Percentiles rank a stretch among this genome's conserved stretches.
These are phyloP conservation scores for Cystobasidium pallidum DNA, from an alignment of 1,284 basidiomycete species.

Conservation along the genomic window DNA sequence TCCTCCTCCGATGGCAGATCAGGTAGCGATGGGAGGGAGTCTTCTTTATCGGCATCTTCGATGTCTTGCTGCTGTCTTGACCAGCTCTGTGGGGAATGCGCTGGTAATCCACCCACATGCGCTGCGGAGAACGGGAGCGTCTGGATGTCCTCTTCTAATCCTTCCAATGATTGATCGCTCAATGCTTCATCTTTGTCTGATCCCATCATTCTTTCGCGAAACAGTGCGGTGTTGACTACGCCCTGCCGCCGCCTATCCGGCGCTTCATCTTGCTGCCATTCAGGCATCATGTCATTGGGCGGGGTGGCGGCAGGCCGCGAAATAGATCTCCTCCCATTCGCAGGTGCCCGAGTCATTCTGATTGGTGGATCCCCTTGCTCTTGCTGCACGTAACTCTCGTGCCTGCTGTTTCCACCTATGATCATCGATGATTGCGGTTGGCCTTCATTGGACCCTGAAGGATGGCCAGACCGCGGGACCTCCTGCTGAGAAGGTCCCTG, in stretches of 20 bases:
- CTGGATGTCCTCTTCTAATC: not conserved
- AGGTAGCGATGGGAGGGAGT: constrained; percentile 1
- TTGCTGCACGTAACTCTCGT: not conserved
- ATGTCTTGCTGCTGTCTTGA: constrained; percentile 1
- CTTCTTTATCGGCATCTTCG: not conserved
- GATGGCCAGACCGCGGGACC: not conserved
- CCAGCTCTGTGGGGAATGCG: not conserved
- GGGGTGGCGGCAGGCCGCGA: not conserved
- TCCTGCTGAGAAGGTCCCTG: not conserved
- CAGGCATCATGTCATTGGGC: not conserved
- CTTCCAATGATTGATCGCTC: no score
- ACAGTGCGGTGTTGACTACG: not conserved
- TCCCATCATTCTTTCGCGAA: constrained; percentile 8
- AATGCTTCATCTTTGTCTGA: not conserved
- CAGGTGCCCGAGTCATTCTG: no score
- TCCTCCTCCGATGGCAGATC: constrained; percentile 19
- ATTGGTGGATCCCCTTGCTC: no score
- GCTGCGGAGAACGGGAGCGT: not conserved
- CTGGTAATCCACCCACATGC: not conserved
- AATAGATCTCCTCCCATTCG: not conserved
- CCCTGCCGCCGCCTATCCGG: not conserved
- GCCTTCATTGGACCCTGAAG: not conserved
- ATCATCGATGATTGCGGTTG: not conserved
- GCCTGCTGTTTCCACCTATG: not conserved
- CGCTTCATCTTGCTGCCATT: constrained; percentile 2